Evolutionary conservation across 768 basidiomycete genomes (phyloP).

Genomic region (Piloderma croceum): DNA sequence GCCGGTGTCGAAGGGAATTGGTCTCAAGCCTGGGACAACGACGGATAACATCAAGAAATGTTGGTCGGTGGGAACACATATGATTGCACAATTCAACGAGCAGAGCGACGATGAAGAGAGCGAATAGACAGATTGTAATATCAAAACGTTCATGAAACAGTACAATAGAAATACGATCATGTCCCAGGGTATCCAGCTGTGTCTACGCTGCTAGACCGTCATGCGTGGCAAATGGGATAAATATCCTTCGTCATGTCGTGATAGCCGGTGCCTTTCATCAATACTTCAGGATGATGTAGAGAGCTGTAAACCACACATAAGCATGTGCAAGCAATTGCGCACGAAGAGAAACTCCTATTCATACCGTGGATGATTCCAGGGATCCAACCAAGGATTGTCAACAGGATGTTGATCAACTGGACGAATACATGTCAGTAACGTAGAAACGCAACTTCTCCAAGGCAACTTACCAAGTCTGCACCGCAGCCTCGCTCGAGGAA

Average conservation of each 20-base stretch:
- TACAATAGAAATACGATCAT: no score
- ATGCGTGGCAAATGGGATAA: no score
- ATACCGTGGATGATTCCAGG: conserved; percentile 74
- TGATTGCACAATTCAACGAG: conserved; percentile 79
- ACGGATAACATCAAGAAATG: conserved; percentile 59
- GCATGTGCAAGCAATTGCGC: no score
- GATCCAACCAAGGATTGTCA: conserved; percentile 76
- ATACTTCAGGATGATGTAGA: conserved; percentile 80
- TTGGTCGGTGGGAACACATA: conserved; percentile 63
- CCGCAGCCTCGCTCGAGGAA: conserved; percentile 84
- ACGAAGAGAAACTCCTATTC: no score
- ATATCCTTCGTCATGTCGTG: neutral
- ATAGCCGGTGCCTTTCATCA: conserved; percentile 24
- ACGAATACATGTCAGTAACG: conserved; percentile 19
- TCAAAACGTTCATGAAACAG: neutral
- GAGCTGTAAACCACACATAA: conserved; percentile 35
- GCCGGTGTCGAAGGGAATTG: conserved; percentile 49
- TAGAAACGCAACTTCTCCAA: no score
- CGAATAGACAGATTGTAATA: conserved; percentile 1
- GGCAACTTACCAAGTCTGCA: conserved; percentile 59
- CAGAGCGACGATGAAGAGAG: conserved; percentile 41
- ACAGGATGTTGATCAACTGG: conserved; percentile 64
- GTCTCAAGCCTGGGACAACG: conserved; percentile 32
- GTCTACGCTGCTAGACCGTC: no score
- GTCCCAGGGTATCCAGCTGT: no score